Conservation (phyloP, 176 grass and related monocot species). For the Alopecurus myosuroides region DNA sequence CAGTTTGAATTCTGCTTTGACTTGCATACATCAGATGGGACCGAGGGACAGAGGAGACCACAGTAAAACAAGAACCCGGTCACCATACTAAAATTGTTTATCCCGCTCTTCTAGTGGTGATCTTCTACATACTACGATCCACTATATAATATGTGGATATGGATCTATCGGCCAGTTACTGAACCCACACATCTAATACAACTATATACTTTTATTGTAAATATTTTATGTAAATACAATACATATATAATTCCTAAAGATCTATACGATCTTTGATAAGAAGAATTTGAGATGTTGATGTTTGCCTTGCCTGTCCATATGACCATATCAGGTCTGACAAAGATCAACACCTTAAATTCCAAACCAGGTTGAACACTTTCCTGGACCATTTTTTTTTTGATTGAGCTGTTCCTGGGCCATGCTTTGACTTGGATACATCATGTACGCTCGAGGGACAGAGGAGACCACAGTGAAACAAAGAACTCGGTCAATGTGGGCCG, state of each 20-base stretch:
- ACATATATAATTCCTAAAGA: no score
- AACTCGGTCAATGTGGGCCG: conserved; percentile 14
- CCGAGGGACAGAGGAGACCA: neutral
- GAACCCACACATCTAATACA: neutral
- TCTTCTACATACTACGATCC: neutral
- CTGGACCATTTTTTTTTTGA: no score
- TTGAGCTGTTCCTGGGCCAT: no score
- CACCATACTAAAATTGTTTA: neutral
- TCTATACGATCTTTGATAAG: no score
- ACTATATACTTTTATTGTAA: neutral
- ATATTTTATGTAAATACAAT: neutral
- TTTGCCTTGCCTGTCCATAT: no score
- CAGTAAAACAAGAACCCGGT: neutral
- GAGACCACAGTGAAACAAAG: neutral
- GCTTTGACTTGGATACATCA: conserved; percentile 20
- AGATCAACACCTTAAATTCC: neutral
- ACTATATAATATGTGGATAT: no score
- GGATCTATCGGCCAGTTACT: neutral
- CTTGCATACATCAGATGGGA: neutral
- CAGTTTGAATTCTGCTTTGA: neutral
- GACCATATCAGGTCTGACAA: neutral
- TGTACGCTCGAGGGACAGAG: neutral
- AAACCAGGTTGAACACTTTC: neutral
- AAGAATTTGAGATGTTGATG: neutral
- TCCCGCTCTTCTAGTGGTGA: neutral